phyloP scores from a whole-genome alignment of 331 rosid genomes.

The Dryas integrifolia region DNA sequence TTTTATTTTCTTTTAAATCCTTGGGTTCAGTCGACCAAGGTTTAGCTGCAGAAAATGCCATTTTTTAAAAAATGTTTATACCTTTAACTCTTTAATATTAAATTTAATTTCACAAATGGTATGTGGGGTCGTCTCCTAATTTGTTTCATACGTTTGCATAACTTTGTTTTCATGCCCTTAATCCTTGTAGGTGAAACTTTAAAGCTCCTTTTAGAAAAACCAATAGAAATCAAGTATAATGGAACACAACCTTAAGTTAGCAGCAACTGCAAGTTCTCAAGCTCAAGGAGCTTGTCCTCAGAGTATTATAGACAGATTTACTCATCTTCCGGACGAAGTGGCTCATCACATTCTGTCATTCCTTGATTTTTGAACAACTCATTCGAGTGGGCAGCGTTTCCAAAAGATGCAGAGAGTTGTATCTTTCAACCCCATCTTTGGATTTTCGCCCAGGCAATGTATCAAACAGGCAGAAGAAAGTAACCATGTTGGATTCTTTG shows the following conservation, averaged over 20 bases:
- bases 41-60: no score
- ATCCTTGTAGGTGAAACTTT: background rate
- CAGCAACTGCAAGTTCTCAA: background rate
- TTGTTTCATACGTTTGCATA: background rate
- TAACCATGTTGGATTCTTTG: background rate
- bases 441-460: background rate
- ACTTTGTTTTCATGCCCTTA: background rate
- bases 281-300: background rate
- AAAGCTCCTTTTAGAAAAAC: background rate
- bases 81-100: no score
- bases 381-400: background rate
- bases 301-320: background rate
- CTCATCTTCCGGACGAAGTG: background rate
- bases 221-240: background rate
- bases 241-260: background rate
- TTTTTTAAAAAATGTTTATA: no score
- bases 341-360: constrained; percentile 10
- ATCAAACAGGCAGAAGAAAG: background rate
- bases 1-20: no score
- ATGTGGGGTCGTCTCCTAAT: no score
- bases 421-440: background rate
- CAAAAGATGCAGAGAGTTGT: background rate
- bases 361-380: background rate
- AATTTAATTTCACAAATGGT: no score
- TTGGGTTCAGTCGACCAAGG: no score